Evolutionary conservation across 257 asterid genomes (phyloP).

Genomic region (Solanum sejunctum): DNA sequence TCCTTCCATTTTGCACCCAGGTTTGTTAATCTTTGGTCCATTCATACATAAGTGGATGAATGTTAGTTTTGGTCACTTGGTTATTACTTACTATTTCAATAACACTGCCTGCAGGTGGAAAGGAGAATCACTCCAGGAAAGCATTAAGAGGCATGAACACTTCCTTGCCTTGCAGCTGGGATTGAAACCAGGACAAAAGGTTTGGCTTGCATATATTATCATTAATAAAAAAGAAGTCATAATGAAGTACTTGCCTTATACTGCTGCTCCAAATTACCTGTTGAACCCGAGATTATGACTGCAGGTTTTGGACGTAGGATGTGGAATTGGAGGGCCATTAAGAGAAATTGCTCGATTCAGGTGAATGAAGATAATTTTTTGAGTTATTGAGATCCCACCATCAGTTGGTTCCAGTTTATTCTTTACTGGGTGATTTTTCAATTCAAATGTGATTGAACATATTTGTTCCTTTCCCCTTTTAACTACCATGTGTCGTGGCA

Average conservation of each 20-base stretch:
- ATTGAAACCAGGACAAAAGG: slow-evolving; percentile 86
- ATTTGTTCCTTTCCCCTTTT: neutral
- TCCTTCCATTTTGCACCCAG: slow-evolving; percentile 98
- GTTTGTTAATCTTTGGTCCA: slow-evolving; percentile 13
- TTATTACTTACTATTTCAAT: neutral
- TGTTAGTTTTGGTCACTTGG: neutral
- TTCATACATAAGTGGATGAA: neutral
- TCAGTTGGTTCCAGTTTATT: neutral
- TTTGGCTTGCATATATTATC: slow-evolving; percentile 2
- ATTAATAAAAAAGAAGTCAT: neutral
- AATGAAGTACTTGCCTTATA: neutral
- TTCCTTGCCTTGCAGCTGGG: slow-evolving; percentile 88
- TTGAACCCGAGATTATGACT: neutral
- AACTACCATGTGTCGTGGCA: neutral
- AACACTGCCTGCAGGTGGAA: slow-evolving; percentile 45
- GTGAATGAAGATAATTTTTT: slow-evolving; percentile 14
- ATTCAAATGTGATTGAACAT: neutral
- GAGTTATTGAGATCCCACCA: neutral
- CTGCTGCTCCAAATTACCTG: neutral
- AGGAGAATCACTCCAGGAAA: slow-evolving; percentile 88
- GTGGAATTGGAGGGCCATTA: slow-evolving; percentile 98
- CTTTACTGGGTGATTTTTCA: neutral
- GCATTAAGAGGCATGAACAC: slow-evolving; percentile 91
- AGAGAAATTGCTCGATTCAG: slow-evolving; percentile 95
- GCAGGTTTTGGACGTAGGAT: slow-evolving; percentile 96